Evolutionary conservation across 2,329 filamentous ascomycete genomes (phyloP).

Genomic region (Ilyonectria robusta): DNA sequence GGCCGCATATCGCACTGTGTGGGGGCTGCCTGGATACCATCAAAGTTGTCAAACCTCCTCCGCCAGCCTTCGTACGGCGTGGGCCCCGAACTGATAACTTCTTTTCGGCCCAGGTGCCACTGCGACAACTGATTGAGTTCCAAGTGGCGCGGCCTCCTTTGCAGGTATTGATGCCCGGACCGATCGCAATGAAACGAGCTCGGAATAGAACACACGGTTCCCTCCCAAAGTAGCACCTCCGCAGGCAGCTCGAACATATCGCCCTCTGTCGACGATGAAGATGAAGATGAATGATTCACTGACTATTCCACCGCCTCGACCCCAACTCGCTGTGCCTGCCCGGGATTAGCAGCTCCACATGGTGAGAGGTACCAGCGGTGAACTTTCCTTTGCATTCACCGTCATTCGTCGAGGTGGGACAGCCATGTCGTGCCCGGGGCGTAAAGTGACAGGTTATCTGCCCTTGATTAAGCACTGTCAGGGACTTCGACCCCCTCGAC

Average conservation of each 20-base stretch:
- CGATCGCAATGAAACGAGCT: neutral
- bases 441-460: constrained; percentile 12
- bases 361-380: constrained; percentile 17
- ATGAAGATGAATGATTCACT: neutral
- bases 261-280: neutral
- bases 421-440: constrained; percentile 12
- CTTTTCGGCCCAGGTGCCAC: constrained; percentile 21
- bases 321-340: constrained; percentile 4
- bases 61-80: too few relatives aligned
- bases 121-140: constrained; percentile 24
- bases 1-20: too few relatives aligned
- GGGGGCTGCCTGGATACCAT: too few relatives aligned
- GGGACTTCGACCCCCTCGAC: neutral
- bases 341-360: constrained; percentile 6
- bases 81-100: neutral
- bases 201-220: neutral
- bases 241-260: neutral
- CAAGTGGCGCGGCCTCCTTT: constrained; percentile 3
- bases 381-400: constrained; percentile 7
- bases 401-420: constrained; percentile 9
- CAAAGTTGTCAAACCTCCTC: too few relatives aligned
- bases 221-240: neutral
- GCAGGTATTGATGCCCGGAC: neutral
- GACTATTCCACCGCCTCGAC: neutral
- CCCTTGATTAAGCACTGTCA: constrained; percentile 5